phyloP scores from a whole-genome alignment of 2,329 filamentous ascomycete species.

The Fusarium palustre region DNA sequence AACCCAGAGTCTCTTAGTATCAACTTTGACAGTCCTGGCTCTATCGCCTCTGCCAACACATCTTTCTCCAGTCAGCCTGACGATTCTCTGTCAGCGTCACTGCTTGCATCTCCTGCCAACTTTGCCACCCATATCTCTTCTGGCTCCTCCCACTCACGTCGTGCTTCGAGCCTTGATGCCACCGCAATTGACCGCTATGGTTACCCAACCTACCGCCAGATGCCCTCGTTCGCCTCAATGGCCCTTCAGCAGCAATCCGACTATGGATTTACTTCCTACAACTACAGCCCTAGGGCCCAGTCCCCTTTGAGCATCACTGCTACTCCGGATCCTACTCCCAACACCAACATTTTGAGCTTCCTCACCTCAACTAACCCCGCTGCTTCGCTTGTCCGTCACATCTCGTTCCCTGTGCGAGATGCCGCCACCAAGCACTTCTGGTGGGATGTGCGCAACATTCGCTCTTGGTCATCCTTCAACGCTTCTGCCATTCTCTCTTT shows the following conservation, averaged over 20 bases:
- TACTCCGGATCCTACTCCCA: conserved; percentile 60
- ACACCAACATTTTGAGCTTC: conserved; percentile 81
- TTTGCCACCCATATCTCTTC: conserved; percentile 58
- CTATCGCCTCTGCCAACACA: conserved; percentile 50
- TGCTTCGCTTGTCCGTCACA: conserved; percentile 82
- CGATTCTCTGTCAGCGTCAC: conserved; percentile 54
- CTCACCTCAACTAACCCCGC: conserved; percentile 84
- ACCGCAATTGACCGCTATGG: conserved; percentile 75
- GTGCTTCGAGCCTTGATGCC: conserved; percentile 76
- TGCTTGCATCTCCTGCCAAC: conserved; percentile 75
- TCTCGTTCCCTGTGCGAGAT: conserved; percentile 75
- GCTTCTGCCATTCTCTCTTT: conserved; percentile 77
- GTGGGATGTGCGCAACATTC: conserved; percentile 93
- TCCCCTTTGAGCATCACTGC: conserved; percentile 58
- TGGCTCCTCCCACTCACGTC: conserved; percentile 55
- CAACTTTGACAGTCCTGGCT: conserved; percentile 47
- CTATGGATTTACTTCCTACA: conserved; percentile 58
- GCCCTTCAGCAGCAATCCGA: conserved; percentile 45
- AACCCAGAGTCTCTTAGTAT: conserved; percentile 67
- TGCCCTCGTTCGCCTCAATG: conserved; percentile 61
- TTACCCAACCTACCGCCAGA: conserved; percentile 85
- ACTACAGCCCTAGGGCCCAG: conserved; percentile 60
- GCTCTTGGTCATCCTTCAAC: conserved; percentile 85
- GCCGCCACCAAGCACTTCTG: conserved; percentile 85
- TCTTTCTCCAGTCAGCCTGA: conserved; percentile 55